Evolutionary conservation across 2,329 filamentous ascomycete species (phyloP), one percentile per base, ranked within the genome.

Genomic region (Monosporascus sp.): DNA sequence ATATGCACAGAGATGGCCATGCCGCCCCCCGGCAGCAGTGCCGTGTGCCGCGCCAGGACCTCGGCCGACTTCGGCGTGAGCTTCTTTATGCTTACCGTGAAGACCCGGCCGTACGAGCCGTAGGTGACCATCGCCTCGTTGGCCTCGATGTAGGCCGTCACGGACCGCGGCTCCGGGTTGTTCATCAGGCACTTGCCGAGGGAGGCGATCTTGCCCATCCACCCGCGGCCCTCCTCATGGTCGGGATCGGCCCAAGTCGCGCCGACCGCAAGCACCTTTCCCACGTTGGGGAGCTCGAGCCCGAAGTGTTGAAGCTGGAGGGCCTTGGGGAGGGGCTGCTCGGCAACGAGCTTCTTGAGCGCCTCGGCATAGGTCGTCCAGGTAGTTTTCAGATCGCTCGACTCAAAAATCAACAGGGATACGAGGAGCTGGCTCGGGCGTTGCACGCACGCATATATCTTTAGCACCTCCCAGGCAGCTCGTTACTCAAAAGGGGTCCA

Each of bases 171-270:
- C 1, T 55, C 20, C 7, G 70, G 63, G 8, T 63, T 65, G 27
- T 64, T 65, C 53, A 63, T 59, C 5, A 62, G 50, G 18, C 65
- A 60, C 6, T 59, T 60, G 2, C 60, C 63, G 14, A 70, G 60
- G 8, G 55, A 49, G 27, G 59, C 58, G n/a, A 70, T 53, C 43
- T 61, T 67, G 3, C 62, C 55, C 3, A 66, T 55, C 63, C 63
- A 68, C 6, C 41, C 51, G 24, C 62, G 57, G 6, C 66, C 68
- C 9, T 64, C 60, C 3, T 65, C 63, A 3, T 65, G 57, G n/a
- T 69, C 61, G 6, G 65, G 58, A 1, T 63, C 65, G 17, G 64
- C 59, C 70, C 71, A 74, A 3, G 65, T 63, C 31, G 67, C 68
- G 1, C 59, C 41, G 6, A 64, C 22, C 0, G 55, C 54, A 2